These are phyloP conservation scores for Yamadazyma endophytica DNA, from an alignment of 805 yeast genomes.

Conservation along the genomic window DNA sequence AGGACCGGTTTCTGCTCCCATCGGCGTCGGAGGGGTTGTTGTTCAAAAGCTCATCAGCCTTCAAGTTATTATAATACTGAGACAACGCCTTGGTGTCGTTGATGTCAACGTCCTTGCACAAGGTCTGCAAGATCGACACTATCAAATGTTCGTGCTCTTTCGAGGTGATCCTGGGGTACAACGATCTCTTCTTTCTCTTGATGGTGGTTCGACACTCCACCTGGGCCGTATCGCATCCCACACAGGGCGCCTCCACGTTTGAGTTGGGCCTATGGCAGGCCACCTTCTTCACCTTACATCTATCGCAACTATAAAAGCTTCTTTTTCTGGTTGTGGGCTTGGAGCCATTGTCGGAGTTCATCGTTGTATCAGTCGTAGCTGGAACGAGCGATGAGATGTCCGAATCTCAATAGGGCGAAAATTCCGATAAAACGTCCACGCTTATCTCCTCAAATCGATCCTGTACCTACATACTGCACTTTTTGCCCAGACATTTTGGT, in stretches of 20 bases:
- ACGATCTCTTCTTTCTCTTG: conserved; percentile 5
- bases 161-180: conserved; percentile 1
- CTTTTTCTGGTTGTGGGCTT: no score
- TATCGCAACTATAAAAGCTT: conserved; percentile 5
- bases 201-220: conserved; percentile 8
- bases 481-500: no score
- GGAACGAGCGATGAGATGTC: no score
- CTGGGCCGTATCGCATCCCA: conserved; percentile 2
- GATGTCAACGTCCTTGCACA: conserved; percentile 6
- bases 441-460: no score
- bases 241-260: conserved; percentile 6
- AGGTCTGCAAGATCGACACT: conserved; percentile 1
- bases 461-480: no score
- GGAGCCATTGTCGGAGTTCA: no score
- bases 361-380: no score
- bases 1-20: conserved; percentile 1
- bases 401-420: no score
- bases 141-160: conserved; percentile 4
- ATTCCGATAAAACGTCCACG: no score
- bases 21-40: background rate
- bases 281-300: no score
- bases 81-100: background rate
- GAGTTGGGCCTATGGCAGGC: conserved; percentile 1
- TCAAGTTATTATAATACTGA: background rate
- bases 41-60: conserved; percentile 1